A percentile compares a stretch with the other conserved stretches of the same genome.
These are phyloP conservation scores for Ustilago esculenta DNA, from an alignment of 1,284 basidiomycete species.

Conservation along the genomic window DNA sequence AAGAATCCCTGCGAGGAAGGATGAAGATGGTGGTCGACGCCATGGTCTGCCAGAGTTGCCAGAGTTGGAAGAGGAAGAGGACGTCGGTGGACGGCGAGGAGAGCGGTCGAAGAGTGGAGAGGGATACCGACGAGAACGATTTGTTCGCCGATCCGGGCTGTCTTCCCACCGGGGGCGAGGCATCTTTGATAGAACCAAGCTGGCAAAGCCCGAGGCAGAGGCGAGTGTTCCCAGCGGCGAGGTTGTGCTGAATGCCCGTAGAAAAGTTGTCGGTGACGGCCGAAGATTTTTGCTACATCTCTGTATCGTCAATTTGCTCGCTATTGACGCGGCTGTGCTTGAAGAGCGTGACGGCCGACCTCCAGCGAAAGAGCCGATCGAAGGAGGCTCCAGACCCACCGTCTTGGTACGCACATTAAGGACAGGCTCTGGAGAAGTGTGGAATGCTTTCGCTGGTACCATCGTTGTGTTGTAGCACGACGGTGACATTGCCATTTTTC, in stretches of 20 bases:
- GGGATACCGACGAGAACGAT: neutral
- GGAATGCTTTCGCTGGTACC: no score
- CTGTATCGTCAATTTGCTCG: no score
- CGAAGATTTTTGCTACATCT: no score
- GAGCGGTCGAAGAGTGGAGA: conserved; percentile 16
- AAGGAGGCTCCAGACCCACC: no score
- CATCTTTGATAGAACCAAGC: conserved; percentile 4
- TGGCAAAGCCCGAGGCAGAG: no score
- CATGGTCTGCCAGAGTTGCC: neutral
- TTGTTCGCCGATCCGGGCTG: neutral
- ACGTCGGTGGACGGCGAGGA: neutral
- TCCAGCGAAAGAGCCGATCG: no score
- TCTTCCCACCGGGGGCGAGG: conserved; percentile 13
- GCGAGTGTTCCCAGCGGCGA: neutral
- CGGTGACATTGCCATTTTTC: no score
- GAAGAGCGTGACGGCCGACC: no score
- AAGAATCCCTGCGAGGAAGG: neutral
- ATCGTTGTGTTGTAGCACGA: no score
- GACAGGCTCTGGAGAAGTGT: no score
- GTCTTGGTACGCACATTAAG: no score
- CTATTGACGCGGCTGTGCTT: neutral
- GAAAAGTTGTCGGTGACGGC: conserved; percentile 1
- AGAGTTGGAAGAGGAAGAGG: no score
- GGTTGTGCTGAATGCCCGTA: conserved; percentile 15
- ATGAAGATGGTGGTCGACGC: neutral